Base-by-base conservation (phyloP, 768 basidiomycete genomes). In the Rhodosporidiobolus sp. region DNA sequence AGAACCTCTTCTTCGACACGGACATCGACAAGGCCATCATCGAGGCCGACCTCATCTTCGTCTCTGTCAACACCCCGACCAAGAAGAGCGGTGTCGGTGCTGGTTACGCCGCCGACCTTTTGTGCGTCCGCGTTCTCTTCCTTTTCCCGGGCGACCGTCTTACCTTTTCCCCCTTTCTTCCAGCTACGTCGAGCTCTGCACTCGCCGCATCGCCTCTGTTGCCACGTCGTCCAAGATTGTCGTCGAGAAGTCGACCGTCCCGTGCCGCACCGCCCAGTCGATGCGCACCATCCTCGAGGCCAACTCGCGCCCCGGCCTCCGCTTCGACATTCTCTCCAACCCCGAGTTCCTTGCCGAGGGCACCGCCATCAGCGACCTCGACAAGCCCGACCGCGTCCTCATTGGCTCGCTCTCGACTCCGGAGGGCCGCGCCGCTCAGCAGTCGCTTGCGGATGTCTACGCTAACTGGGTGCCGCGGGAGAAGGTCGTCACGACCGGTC, bases 281-380 rank as follows among this genome's bases (percentile, higher is more conserved):
- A 99, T 99, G 96, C 92, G 95, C 78, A 96, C 92, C 65, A 97
- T 99, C 82, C 88, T 99, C 65, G 94, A 98, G 82, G 94, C 95
- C 77, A 99, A 99, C 85, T 95, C 95, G 50, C 92, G 88, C 80
- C 88, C 90, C 69, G 88, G 89, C 77, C 89, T 89, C 83, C 88
- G 87, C 70, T 99, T 99, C 79, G 94, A 98, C 80, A 98, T 99
- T 80, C 89, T 99, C 76, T 98, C 96, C 79, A 99, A 99, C 85
- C 96, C 96, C 68, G 96, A 99, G 81, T 99, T 99, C 85, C 86
- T 99, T 58, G 96, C 96, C 12, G 96, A 99, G 83, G 96, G 96
- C 75, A 97, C 96, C 48, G 96, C 96, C 65, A 94, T 99, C 79
- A 77, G 69, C 59, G 96, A 99, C 81, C 88, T 99, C 38, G 87